Evolutionary conservation across 73 alveolate genomes (phyloP), one percentile per base, ranked within the genome.

Genomic region (Symbiodinium natans): DNA sequence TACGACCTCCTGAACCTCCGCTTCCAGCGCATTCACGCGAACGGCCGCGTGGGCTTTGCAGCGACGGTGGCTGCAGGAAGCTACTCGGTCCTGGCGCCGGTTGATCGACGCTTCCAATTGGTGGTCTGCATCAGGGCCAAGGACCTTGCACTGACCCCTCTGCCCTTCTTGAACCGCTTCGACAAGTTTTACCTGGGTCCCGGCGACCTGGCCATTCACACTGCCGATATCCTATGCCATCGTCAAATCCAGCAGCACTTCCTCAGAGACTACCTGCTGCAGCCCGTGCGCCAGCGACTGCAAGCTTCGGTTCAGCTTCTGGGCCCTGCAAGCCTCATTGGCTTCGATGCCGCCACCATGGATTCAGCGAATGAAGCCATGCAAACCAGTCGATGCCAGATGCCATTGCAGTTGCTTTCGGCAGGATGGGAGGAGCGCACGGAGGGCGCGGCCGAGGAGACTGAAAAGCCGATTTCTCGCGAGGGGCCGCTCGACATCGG

Each of bases 1-100:
- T 88, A 88, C n/a, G 95, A 88, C 68, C 71, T 88, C 19, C 43
- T 88, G 95, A 88, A 88, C 19, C 86, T 88, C 23, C 95, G 95
- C 34, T 88, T 88, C 36, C 95, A 88, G 33, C 95, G 95, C 59
- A 77, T 88, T 25, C 95, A 46, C 1, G 59, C 48, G 34, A 33
- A 31, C 17, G 73, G 46, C 68, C 74, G 73, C 8, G 73, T 40
- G 71, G 31, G 73, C 86, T 63, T 88, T 8, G 95, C 95, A 2
- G 95, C 95, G 13, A 88, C 95, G 23, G 86, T 88, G 59, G 95
- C 95, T 2, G 85, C 95, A 1, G 95, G 95, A 27, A 88, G 95
- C 86, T 88, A 88, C 71, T 88, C 95, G 13, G 95, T 88, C 41
- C 82, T 88, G 86, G 86, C 95, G 7, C 95, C 95, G 15, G 95